Base-by-base conservation (phyloP, 495 filamentous ascomycete genomes). In the Lasiosphaeria hispida region DNA sequence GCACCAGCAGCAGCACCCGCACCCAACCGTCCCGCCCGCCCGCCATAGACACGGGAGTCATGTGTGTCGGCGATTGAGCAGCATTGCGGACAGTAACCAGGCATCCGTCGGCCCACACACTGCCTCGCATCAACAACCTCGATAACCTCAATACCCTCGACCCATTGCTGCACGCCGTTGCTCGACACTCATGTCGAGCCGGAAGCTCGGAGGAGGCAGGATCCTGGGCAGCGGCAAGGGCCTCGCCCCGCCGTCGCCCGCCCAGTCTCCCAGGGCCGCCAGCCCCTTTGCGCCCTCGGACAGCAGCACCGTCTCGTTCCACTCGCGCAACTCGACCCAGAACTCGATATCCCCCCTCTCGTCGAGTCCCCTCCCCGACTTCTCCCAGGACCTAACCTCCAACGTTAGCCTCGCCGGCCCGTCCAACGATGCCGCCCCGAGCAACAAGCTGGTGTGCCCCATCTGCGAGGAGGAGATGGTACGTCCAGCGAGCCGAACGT, bases 391-490 rank as follows among this genome's bases (percentile, higher is more conserved):
- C 57, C 67, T 79, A 15, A 69, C 74, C 10, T 75, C 76, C 58
- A 77, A 77, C 62, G 67, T 80, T 61, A 80, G 69, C 55, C 62
- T 78, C 35, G 78, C 75, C 42, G 74, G 75, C 0, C 67, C 77
- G 0, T 76, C 77, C 49, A 71, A 69, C 45, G 67, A 69, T 39
- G 63, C 64, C 30, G 62, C 72, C n/a, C 48, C 68, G 10, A 69
- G 70, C 72, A 60, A 80, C 55, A 63, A 83, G 75, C 82, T 98
- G 44, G 83, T 89, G 23, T 98, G 94, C 70, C 94, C 94, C 42
- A 97, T 98, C 58, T 98, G 94, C 73, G 89, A 87, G 64, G 94
- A 97, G 72, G 91, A 96, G 72, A 98, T 98, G 94, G 91, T 73
- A 48, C 39, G 59, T 55, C 52, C 18, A 14, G 13, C 10, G 15